phyloP scores from a whole-genome alignment of 805 yeast species.

The Wickerhamomyces tratensis region DNA sequence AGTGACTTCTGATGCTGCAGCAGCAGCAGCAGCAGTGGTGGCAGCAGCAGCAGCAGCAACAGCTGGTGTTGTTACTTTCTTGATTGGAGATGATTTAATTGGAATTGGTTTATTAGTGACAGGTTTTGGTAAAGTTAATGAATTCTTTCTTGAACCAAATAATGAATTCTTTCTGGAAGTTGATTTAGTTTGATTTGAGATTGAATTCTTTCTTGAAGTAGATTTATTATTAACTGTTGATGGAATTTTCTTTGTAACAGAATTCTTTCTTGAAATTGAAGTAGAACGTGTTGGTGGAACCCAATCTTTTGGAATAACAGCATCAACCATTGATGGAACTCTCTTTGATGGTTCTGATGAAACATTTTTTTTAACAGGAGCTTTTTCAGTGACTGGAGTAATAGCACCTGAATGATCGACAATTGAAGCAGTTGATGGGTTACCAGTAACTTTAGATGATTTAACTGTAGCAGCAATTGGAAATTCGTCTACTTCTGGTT shows the following conservation, averaged over 20 bases:
- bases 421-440: slow-evolving; percentile 1
- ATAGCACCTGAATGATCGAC: slow-evolving; percentile 3
- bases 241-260: not conserved
- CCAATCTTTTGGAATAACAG: slow-evolving; percentile 4
- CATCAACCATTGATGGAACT: slow-evolving; percentile 3
- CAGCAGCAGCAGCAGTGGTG: not conserved
- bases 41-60: slow-evolving; percentile 1
- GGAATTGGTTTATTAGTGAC: not conserved
- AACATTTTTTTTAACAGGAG: not conserved
- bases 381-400: slow-evolving; percentile 2
- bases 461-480: not conserved
- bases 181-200: not conserved
- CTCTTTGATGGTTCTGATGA: not conserved
- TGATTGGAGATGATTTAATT: not conserved
- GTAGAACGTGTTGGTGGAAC: not conserved
- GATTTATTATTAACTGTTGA: not conserved
- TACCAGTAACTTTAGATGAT: too few species aligned
- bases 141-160: slow-evolving; percentile 10
- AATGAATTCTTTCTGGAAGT: slow-evolving; percentile 1
- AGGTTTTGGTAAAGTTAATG: not conserved
- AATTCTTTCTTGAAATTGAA: not conserved
- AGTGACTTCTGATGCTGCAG: not conserved
- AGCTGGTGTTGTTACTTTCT: slow-evolving; percentile 1
- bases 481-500: slow-evolving; percentile 3
- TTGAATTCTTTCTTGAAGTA: not conserved